phyloP scores from a whole-genome alignment of 495 filamentous ascomycete genomes.

The Hamigera avellanea region DNA sequence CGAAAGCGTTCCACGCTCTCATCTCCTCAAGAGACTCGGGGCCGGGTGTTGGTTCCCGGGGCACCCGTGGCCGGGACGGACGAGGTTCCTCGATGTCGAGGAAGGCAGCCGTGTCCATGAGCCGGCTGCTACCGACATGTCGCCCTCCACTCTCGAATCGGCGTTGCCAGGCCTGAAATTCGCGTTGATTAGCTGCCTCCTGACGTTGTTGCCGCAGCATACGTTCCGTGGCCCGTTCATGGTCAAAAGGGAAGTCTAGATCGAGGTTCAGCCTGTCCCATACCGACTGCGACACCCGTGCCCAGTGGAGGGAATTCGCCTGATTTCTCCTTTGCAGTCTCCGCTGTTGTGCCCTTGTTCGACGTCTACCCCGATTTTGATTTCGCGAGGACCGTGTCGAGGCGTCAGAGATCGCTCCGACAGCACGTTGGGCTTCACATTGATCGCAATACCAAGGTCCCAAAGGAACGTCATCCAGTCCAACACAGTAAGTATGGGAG shows the following conservation, averaged over 20 bases:
- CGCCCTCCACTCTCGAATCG: slow-evolving; percentile 68
- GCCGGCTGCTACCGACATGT: slow-evolving; percentile 62
- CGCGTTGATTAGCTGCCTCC: slow-evolving; percentile 49
- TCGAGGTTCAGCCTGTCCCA: slow-evolving; percentile 62
- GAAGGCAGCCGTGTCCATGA: slow-evolving; percentile 48
- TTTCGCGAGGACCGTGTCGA: slow-evolving; percentile 18
- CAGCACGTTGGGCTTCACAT: slow-evolving; percentile 47
- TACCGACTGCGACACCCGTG: slow-evolving; percentile 57
- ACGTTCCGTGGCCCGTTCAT: slow-evolving; percentile 44
- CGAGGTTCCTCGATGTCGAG: slow-evolving; percentile 36
- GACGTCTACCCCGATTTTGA: slow-evolving; percentile 30
- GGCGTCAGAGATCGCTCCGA: slow-evolving; percentile 22
- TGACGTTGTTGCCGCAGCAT: slow-evolving; percentile 43
- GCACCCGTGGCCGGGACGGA: slow-evolving; percentile 33
- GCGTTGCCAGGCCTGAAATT: slow-evolving; percentile 66
- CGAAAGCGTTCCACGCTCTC: slow-evolving; percentile 80
- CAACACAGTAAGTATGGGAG: slow-evolving; percentile 80
- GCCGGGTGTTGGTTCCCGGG: slow-evolving; percentile 36
- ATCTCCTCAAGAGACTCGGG: slow-evolving; percentile 68
- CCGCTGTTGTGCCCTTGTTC: slow-evolving; percentile 40
- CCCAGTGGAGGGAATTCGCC: slow-evolving; percentile 42
- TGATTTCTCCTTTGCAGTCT: slow-evolving; percentile 30
- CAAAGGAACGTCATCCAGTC: slow-evolving; percentile 57
- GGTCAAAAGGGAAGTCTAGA: slow-evolving; percentile 81
- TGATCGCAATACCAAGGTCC: slow-evolving; percentile 78